Percentiles rank a stretch among this genome's conserved stretches.
phyloP scores from a whole-genome alignment of 495 filamentous ascomycete genomes.

The Neurospora sp. region DNA sequence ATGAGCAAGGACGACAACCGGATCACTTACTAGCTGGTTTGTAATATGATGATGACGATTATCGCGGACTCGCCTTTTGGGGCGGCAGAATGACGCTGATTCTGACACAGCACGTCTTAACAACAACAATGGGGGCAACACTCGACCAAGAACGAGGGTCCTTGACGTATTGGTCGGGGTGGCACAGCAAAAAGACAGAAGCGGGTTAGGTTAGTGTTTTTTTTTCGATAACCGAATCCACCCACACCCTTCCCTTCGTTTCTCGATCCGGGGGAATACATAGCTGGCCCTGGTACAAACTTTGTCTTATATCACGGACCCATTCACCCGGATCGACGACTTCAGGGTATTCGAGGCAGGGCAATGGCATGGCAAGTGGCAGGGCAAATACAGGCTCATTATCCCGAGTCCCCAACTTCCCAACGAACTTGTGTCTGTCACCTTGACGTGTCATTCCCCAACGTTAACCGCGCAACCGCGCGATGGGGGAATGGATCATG shows the following conservation, averaged over 20 bases:
- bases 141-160: neutral
- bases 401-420: neutral
- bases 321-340: neutral
- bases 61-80: neutral
- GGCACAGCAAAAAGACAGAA: neutral
- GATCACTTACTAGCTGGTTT: neutral
- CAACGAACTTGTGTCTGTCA: neutral
- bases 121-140: neutral
- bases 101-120: neutral
- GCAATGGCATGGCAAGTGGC: neutral
- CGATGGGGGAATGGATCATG: neutral
- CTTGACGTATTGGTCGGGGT: neutral
- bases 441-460: neutral
- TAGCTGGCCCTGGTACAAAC: neutral
- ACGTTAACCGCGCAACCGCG: neutral
- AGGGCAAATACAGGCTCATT: neutral
- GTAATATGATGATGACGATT: neutral
- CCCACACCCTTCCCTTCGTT: neutral
- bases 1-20: neutral
- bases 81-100: neutral
- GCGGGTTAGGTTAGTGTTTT: neutral
- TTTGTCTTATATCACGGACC: neutral
- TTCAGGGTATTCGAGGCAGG: neutral
- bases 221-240: neutral
- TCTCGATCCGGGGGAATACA: neutral